Conservation (phyloP, 192 early-diverging fungal genomes). For the Entomortierella beljakovae region DNA sequence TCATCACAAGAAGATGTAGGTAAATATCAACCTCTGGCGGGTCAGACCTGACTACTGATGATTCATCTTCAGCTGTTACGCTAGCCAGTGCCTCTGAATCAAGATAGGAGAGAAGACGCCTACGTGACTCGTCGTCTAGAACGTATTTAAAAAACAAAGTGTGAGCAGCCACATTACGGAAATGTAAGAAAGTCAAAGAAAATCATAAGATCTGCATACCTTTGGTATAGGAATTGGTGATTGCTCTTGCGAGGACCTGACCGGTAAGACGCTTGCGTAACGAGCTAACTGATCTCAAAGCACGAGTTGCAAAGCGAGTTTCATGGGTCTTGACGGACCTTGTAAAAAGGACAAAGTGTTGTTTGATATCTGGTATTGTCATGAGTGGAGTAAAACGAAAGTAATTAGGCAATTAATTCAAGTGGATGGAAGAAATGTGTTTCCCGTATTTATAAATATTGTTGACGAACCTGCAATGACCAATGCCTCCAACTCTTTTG, state of each 20-base stretch:
- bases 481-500: constrained; percentile 47
- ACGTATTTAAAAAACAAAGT: not conserved
- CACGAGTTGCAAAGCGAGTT: constrained; percentile 89
- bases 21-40: constrained; percentile 89
- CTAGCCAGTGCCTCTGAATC: constrained; percentile 61
- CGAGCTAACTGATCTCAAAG: constrained; percentile 82
- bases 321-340: constrained; percentile 87
- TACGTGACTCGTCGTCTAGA: constrained; percentile 45
- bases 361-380: constrained; percentile 81
- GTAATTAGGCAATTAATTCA: no score
- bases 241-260: constrained; percentile 69
- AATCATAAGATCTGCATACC: constrained; percentile 41
- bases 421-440: not conserved
- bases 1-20: constrained; percentile 82
- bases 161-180: no score
- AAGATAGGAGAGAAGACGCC: constrained; percentile 40
- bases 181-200: not conserved
- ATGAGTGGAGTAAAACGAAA: not conserved
- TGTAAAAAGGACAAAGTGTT: constrained; percentile 87
- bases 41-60: constrained; percentile 32
- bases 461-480: constrained; percentile 36
- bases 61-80: constrained; percentile 57
- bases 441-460: not conserved
- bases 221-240: constrained; percentile 62
- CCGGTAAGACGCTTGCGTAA: constrained; percentile 83